Evolutionary conservation across 2,329 filamentous ascomycete genomes (phyloP).

Genomic region (Cordyceps sp.): DNA sequence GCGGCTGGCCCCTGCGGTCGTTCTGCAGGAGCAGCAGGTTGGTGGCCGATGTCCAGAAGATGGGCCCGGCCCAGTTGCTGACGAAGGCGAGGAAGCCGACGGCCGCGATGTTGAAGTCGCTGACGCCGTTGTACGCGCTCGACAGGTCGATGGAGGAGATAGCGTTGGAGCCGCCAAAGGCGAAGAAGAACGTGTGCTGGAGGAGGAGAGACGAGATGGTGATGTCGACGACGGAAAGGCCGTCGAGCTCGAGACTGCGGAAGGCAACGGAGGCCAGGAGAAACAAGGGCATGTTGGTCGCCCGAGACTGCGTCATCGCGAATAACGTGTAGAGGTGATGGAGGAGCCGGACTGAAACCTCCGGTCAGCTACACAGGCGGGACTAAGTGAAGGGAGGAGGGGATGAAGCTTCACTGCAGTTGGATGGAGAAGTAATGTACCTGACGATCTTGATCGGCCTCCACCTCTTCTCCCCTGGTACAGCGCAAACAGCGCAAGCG

Average conservation of each 20-base stretch:
- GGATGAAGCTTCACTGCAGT: too few relatives aligned
- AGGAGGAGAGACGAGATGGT: conserved; percentile 59
- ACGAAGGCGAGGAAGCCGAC: conserved; percentile 76
- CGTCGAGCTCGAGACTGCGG: conserved; percentile 27
- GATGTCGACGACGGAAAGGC: conserved; percentile 38
- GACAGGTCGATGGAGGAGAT: conserved; percentile 93
- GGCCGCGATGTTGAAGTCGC: conserved; percentile 59
- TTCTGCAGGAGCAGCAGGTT: conserved; percentile 37
- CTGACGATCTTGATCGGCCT: too few relatives aligned
- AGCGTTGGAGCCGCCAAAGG: conserved; percentile 78
- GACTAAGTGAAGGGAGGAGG: too few relatives aligned
- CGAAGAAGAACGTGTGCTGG: conserved; percentile 75
- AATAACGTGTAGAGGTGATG: conserved; percentile 64
- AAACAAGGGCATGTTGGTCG: conserved; percentile 73
- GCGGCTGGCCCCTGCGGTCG: conserved; percentile 8
- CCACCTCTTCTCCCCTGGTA: conserved; percentile 18
- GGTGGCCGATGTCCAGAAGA: conserved; percentile 68
- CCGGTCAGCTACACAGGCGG: background rate
- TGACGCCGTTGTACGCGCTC: conserved; percentile 85
- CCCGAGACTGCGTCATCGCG: conserved; percentile 71
- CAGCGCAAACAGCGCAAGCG: conserved; percentile 20
- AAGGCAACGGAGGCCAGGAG: conserved; percentile 52
- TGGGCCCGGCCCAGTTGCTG: conserved; percentile 78
- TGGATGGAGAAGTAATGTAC: too few relatives aligned
- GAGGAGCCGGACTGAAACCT: conserved; percentile 23